Conservation (phyloP, 441 rosid genomes). For the Erysimum pusillum region DNA sequence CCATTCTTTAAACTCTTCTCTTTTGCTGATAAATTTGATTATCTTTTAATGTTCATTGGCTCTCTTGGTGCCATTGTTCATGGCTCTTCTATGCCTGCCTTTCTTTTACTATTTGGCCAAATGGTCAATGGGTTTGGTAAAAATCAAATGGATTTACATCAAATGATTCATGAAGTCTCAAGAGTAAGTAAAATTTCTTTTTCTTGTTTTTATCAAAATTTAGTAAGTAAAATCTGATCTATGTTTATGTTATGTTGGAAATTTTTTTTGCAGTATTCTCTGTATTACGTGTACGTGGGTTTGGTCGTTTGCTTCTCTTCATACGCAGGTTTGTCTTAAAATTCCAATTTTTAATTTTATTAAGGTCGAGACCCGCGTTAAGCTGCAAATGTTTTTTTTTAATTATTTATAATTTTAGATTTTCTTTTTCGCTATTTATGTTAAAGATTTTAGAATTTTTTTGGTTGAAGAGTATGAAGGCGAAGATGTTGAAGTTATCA, state of each 20-base stretch:
- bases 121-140: conserved; percentile 98
- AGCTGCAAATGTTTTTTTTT: too few relatives aligned
- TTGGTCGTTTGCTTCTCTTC: conserved; percentile 95
- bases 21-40: conserved; percentile 91
- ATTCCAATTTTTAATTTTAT: neutral
- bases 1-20: conserved; percentile 92
- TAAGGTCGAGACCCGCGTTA: too few relatives aligned
- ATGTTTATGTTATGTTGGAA: conserved; percentile 3
- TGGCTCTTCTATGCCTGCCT: conserved; percentile 96
- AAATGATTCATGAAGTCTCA: conserved; percentile 92
- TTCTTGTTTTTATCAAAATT: neutral
- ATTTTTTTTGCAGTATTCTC: conserved; percentile 77
- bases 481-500: too few relatives aligned
- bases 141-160: conserved; percentile 85
- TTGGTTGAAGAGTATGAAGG: too few relatives aligned
- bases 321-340: conserved; percentile 73
- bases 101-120: conserved; percentile 91
- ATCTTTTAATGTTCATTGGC: conserved; percentile 77
- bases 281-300: conserved; percentile 94
- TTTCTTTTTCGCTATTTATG: too few relatives aligned
- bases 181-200: conserved; percentile 53
- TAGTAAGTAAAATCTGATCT: conserved; percentile 60
- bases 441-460: too few relatives aligned
- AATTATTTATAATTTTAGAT: too few relatives aligned
- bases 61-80: conserved; percentile 91